Evolutionary conservation across 371 early-diverging fungal genomes (phyloP), one percentile per base, ranked within the genome.

Genomic region (Lichtheimia ornata): DNA sequence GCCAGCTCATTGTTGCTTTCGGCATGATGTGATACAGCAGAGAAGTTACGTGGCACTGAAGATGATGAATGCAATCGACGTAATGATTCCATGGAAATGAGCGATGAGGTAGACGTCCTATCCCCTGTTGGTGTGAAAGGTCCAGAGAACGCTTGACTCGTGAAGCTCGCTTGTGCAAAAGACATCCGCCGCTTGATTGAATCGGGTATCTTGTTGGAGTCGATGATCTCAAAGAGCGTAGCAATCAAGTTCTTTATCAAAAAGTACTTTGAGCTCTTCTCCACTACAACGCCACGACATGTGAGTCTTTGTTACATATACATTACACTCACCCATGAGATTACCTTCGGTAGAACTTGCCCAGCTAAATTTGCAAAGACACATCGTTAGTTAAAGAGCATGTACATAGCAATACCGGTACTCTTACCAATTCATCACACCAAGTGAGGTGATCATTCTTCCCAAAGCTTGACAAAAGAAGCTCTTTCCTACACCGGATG

Each of bases 211-310:
- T 57, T 18, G 43, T 67, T 72, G 11, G 72, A 61, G 24, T 65
- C 62, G 14, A 81, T 67, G 45, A 79, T 72, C 9, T 81, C 81
- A 58, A 83, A 76, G 5, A 83, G 25, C 0, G 71, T 67, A 15
- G 81, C 56, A 20, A 83, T 50, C 7, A 83, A 58, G 58, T 73
- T 76, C 62, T 72, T 79, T 28, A 73, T 20, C 13, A 73, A 60
- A 50, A 73, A 83, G 55, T 79, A 81, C 58, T 79, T 77, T 0
- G 81, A 75, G 47, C 73, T 69, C 61, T 74, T 62, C 15, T 67
- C 63, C 17, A 62, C 62, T 62, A 51, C 4, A 49, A 40, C 2
- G 17, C 5, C 28, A 27, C 27, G 2, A 56, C 22, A 14, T 30
- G 15, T 30, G 24, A 24, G 20, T 1, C 17, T n/a, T 17, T 5